phyloP scores from a whole-genome alignment of 306 rosid genomes.

The Lotus japonicus region DNA sequence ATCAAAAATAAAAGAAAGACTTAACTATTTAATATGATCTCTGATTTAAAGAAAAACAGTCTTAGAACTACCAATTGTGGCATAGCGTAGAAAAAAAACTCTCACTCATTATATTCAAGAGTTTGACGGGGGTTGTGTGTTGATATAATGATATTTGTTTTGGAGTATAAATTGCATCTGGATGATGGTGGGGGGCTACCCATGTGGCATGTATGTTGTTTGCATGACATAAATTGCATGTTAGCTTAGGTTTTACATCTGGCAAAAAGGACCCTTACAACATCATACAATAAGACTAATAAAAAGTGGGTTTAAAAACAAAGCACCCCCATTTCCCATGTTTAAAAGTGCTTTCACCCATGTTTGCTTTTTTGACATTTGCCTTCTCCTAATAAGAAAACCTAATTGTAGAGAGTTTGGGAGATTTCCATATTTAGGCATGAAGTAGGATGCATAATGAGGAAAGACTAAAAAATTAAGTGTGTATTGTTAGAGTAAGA shows the following conservation, averaged over 20 bases:
- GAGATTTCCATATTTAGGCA: background rate
- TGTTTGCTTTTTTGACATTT: background rate
- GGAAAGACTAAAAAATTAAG: background rate
- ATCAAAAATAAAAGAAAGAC: no score
- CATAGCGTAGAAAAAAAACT: no score
- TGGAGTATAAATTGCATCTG: slow-evolving; percentile 43
- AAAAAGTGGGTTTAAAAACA: slow-evolving; percentile 28
- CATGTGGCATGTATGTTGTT: slow-evolving; percentile 69
- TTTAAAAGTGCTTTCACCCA: slow-evolving; percentile 18
- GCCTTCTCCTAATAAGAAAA: background rate
- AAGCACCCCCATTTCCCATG: slow-evolving; percentile 15
- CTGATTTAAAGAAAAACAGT: no score
- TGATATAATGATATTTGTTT: slow-evolving; percentile 21
- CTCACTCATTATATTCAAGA: background rate
- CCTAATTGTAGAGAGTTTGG: background rate
- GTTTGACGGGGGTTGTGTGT: slow-evolving; percentile 20
- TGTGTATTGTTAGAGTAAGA: no score
- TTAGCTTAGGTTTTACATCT: slow-evolving; percentile 45
- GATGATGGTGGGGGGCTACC: slow-evolving; percentile 37
- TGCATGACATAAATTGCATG: slow-evolving; percentile 48
- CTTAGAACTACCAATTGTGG: no score
- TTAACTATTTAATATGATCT: no score
- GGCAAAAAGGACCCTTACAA: slow-evolving; percentile 33
- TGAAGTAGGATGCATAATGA: background rate
- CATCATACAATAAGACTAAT: slow-evolving; percentile 19